Base-by-base conservation (phyloP, 805 yeast genomes). In the Komagataella phaffii region DNA sequence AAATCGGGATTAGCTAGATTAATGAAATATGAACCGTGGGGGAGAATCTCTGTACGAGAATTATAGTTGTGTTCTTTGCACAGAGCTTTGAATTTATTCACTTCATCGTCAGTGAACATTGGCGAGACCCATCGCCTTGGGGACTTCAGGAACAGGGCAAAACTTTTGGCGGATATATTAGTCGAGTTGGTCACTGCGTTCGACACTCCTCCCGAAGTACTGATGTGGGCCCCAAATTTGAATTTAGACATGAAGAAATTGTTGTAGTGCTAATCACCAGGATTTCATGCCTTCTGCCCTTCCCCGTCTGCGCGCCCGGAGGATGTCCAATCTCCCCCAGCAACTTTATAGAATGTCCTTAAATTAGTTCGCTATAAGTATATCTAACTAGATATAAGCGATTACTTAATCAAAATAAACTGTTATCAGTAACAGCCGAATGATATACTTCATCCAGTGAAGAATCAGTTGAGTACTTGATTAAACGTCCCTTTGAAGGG, bases 11-110 rank as follows among this genome's bases (percentile, higher is more conserved):
- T 89, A 21, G 95, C 97, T 55, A 93, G 68, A 63, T 93, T 93
- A 62, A 93, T 90, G 59, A 93, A 81, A 64, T 90, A 93, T 21
- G 95, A 88, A 1, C 96, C 98, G 65, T 93, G 99, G 0, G 99
- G 98, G 49, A 93, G 72, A 49, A 88, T 75, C 60, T 90, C 96
- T 23, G 83, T 84, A 52, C 76, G 62, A 3, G 96, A 83, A 62
- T 88, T 77, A 64, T 81, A 90, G 1, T 82, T 79, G 61, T 74
- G 73, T 52, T 77, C 67, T 51, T 73, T 68, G 62, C 96, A 88
- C 18, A 80, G 69, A 6, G 70, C 68, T 55, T 75, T 75, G 68
- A 93, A 93, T 55, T 79, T 77, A 3, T 62, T 64, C 8, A 83
- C 82, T 62, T 88, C 96, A 21, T 79, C 83, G 17, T 73, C 73